A percentile compares a stretch with the other conserved stretches of the same genome.
These are phyloP conservation scores for Rhinocladiella similis DNA, from an alignment of 2,329 filamentous ascomycete genomes.

Conservation along the genomic window DNA sequence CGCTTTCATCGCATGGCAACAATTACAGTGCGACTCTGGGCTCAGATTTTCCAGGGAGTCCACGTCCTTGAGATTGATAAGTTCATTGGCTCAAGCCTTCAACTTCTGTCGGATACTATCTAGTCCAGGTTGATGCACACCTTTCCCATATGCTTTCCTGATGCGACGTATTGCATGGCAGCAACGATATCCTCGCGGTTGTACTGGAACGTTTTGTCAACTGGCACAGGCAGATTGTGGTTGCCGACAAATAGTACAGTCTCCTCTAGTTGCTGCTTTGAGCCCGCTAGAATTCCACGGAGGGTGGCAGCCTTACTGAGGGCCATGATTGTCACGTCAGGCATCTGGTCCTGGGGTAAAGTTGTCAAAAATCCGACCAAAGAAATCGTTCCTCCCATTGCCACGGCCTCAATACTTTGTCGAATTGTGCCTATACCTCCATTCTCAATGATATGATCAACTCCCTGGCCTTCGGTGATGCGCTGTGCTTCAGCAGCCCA, in stretches of 20 bases:
- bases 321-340: constrained; percentile 61
- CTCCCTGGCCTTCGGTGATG: constrained; percentile 48
- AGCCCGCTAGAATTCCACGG: constrained; percentile 64
- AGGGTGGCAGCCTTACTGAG: constrained; percentile 53
- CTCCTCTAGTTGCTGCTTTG: constrained; percentile 53
- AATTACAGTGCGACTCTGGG: constrained; percentile 28
- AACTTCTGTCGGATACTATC: not conserved
- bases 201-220: constrained; percentile 41
- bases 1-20: constrained; percentile 21
- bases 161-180: constrained; percentile 44
- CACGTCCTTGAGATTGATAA: constrained; percentile 17
- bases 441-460: constrained; percentile 43
- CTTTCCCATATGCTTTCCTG: constrained; percentile 47
- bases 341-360: constrained; percentile 49
- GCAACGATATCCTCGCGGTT: constrained; percentile 38
- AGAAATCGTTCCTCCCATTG: constrained; percentile 46
- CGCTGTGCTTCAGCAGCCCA: constrained; percentile 49
- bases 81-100: constrained; percentile 9
- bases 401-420: constrained; percentile 48
- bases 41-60: constrained; percentile 26
- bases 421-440: constrained; percentile 44
- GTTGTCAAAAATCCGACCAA: constrained; percentile 20
- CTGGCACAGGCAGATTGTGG: constrained; percentile 37
- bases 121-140: constrained; percentile 33
- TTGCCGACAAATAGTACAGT: constrained; percentile 45